phyloP scores from a whole-genome alignment of 176 grass and related monocot species.

The Oryza rufipogon region DNA sequence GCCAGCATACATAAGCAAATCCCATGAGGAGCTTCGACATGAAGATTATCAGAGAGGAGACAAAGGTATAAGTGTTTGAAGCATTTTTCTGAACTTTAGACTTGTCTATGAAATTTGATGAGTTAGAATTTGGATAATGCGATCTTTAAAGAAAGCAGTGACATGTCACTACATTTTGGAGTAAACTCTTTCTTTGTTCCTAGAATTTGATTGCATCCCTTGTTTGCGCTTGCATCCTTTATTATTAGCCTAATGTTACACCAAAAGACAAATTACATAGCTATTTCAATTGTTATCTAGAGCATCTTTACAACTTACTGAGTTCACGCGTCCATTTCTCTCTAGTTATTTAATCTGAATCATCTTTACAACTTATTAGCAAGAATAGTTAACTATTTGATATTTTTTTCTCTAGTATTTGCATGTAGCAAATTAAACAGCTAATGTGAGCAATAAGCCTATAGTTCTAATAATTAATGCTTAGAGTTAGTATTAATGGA shows the following conservation, averaged over 20 bases:
- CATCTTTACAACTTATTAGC: background rate
- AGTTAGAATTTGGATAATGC: background rate
- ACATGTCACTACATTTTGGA: background rate
- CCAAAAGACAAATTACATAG: background rate
- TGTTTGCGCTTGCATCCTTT: no score
- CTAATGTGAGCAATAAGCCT: background rate
- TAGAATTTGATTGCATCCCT: background rate
- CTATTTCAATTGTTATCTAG: slow-evolving; percentile 21
- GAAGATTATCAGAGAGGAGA: slow-evolving; percentile 40
- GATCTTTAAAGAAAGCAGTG: background rate
- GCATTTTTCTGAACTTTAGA: slow-evolving; percentile 10
- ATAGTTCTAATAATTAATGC: background rate
- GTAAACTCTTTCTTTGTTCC: background rate
- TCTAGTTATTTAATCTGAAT: background rate
- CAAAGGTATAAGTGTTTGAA: slow-evolving; percentile 23
- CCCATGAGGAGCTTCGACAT: slow-evolving; percentile 50
- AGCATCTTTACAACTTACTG: background rate
- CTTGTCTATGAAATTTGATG: background rate
- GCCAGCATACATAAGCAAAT: slow-evolving; percentile 41
- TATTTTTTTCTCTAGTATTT: background rate
- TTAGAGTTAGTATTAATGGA: background rate
- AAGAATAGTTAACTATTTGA: background rate
- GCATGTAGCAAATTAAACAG: background rate
- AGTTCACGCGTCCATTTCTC: background rate
- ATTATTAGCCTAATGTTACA: no score